These are phyloP conservation scores for Elongisporangium undulatum DNA, from an alignment of 352 stramenopile genomes.

Conservation along the genomic window DNA sequence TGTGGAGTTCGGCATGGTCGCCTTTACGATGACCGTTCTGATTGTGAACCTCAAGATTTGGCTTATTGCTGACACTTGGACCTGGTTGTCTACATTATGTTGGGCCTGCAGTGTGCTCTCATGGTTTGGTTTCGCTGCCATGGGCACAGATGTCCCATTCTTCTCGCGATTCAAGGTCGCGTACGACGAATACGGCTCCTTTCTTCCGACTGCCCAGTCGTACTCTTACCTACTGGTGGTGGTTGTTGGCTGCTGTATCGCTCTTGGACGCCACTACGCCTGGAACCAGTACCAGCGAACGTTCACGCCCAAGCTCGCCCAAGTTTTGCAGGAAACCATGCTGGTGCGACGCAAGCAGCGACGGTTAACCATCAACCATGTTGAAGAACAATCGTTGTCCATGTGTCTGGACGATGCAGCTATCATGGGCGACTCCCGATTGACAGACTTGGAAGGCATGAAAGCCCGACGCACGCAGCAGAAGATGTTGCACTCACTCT, in stretches of 20 bases:
- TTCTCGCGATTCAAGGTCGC: constrained; percentile 66
- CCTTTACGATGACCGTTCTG: constrained; percentile 91
- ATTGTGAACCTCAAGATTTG: constrained; percentile 94
- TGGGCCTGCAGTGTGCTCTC: constrained; percentile 64
- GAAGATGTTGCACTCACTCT: constrained; percentile 4
- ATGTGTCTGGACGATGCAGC: constrained; percentile 73
- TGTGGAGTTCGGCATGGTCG: constrained; percentile 81
- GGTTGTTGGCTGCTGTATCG: constrained; percentile 61
- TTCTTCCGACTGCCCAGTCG: constrained; percentile 45
- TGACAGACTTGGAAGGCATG: constrained; percentile 40
- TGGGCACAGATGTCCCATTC: constrained; percentile 52
- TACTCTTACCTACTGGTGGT: constrained; percentile 64
- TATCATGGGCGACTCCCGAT: constrained; percentile 42
- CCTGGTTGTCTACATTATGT: constrained; percentile 44
- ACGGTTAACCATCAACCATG: constrained; percentile 65
- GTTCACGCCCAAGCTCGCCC: constrained; percentile 63
- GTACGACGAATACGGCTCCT: constrained; percentile 78
- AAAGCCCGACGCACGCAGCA: constrained; percentile 13
- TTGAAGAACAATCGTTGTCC: constrained; percentile 69
- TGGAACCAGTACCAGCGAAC: constrained; percentile 81
- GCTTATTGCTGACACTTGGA: constrained; percentile 80
- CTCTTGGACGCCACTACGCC: constrained; percentile 63
- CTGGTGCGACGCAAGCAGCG: constrained; percentile 26
- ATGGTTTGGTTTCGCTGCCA: constrained; percentile 59
- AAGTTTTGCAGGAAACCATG: constrained; percentile 69